Evolutionary conservation across 129 eudicot species (phyloP).

Genomic region (Kitagawia praeruptora): DNA sequence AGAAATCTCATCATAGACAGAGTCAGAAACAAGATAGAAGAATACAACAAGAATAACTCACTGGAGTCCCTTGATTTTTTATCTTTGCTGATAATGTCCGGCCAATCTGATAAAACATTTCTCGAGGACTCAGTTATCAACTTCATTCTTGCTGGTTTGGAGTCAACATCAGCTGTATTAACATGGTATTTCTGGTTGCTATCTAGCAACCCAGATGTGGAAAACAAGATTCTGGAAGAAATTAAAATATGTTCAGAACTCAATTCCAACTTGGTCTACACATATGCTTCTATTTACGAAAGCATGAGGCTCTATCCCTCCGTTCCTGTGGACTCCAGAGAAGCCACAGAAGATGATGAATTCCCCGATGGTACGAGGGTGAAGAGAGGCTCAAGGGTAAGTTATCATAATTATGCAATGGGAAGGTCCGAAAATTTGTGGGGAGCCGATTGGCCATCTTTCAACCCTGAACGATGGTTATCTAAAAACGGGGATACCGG

Average conservation of each 20-base stretch:
- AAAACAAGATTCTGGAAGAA: conserved; percentile 31
- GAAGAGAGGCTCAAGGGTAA: conserved; percentile 38
- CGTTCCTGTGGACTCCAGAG: conserved; percentile 35
- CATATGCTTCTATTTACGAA: conserved; percentile 19
- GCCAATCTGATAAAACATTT: conserved; percentile 44
- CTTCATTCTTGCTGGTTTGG: conserved; percentile 47
- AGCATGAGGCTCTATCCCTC: conserved; percentile 64
- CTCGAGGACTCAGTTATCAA: conserved; percentile 36
- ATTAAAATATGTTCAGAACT: neutral
- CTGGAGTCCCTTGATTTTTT: conserved; percentile 41
- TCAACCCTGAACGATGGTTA: conserved; percentile 59
- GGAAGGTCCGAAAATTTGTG: conserved; percentile 51
- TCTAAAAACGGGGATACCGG: conserved; percentile 14
- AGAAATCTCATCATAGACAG: conserved; percentile 37
- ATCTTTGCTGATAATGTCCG: conserved; percentile 49
- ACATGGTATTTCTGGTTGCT: conserved; percentile 70
- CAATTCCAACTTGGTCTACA: neutral
- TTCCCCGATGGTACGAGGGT: conserved; percentile 42
- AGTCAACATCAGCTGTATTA: conserved; percentile 50
- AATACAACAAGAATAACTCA: conserved; percentile 20
- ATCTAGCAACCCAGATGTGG: conserved; percentile 26
- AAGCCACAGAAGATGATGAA: conserved; percentile 28
- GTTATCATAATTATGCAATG: conserved; percentile 54
- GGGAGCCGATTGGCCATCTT: conserved; percentile 56
- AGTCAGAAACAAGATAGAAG: conserved; percentile 29